These are phyloP conservation scores for Paralagenidium karlingii DNA, from an alignment of 352 stramenopile genomes.

Conservation along the genomic window DNA sequence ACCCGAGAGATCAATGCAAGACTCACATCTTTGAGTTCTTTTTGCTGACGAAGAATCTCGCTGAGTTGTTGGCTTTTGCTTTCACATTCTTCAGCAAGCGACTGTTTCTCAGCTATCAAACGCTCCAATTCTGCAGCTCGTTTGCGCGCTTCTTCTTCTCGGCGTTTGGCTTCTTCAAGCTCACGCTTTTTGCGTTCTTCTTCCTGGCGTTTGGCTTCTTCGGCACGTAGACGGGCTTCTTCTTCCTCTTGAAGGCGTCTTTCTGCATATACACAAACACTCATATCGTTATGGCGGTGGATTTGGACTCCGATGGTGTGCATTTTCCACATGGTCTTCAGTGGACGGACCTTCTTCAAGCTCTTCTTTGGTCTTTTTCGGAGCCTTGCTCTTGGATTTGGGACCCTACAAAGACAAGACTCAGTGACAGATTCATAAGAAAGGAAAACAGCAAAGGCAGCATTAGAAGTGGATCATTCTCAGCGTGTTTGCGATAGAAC, in stretches of 20 bases:
- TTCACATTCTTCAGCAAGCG: conserved; percentile 32
- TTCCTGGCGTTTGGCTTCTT: conserved; percentile 60
- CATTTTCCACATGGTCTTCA: too few species aligned
- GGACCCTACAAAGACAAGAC: conserved; percentile 17
- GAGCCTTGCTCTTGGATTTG: conserved; percentile 68
- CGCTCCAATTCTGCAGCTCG: conserved; percentile 50
- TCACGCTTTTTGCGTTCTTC: conserved; percentile 49
- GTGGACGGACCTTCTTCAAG: conserved; percentile 41
- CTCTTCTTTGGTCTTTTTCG: conserved; percentile 75
- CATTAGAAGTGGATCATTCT: too few species aligned
- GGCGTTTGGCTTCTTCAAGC: conserved; percentile 35
- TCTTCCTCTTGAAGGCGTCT: conserved; percentile 59
- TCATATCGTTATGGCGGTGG: too few species aligned
- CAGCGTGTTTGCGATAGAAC: too few species aligned
- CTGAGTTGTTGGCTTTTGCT: conserved; percentile 42
- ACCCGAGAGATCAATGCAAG: neutral
- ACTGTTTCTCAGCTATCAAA: conserved; percentile 33
- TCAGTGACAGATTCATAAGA: too few species aligned
- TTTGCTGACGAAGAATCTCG: conserved; percentile 42
- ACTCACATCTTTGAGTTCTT: conserved; percentile 47
- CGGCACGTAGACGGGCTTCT: conserved; percentile 31
- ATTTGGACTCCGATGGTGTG: too few species aligned
- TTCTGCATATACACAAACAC: conserved; percentile 13
- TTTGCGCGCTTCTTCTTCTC: conserved; percentile 50
- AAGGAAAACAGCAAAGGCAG: too few species aligned